Conservation (phyloP, 1,284 basidiomycete species). For the Hypsizygus ulmarius region DNA sequence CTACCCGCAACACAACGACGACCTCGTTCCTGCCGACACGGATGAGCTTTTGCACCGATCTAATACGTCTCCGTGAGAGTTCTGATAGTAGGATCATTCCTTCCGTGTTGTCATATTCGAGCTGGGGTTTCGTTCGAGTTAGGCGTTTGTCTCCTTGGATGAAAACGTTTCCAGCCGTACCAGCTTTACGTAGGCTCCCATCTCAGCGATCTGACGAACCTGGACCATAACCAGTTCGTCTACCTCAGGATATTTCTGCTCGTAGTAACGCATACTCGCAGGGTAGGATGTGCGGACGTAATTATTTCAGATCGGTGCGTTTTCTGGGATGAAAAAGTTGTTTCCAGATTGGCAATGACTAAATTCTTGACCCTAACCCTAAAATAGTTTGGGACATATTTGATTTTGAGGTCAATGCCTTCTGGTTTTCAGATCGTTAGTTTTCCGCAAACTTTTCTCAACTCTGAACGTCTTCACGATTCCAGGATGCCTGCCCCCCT, state of each 20-base stretch:
- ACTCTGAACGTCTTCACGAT: no score
- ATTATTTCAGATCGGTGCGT: not conserved
- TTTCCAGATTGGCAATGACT: no score
- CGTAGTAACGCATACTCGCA: constrained; percentile 72
- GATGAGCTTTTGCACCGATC: constrained; percentile 98
- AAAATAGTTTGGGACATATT: not conserved
- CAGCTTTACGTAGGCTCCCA: constrained; percentile 99
- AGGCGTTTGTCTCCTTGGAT: no score
- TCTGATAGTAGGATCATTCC: constrained; percentile 99
- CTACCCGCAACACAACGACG: constrained; percentile 96
- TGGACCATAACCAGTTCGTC: constrained; percentile 99
- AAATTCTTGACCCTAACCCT: constrained; percentile 19
- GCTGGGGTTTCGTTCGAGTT: constrained; percentile 43
- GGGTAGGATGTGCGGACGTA: not conserved
- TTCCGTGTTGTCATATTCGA: constrained; percentile 99
- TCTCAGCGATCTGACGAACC: constrained; percentile 98
- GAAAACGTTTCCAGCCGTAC: constrained; percentile 43
- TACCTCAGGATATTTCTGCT: constrained; percentile 81
- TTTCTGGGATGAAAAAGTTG: constrained; percentile 6
- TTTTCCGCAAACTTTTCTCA: no score
- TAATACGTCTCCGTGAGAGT: constrained; percentile 93
- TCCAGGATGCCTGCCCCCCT: constrained; percentile 30
- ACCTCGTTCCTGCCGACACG: constrained; percentile 98
- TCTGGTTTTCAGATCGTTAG: no score
- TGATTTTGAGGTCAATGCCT: no score